Percentiles rank a stretch among this genome's conserved stretches.
Conservation (phyloP, 345 rosid species). For the Arabidopsis thaliana region TAIR10.1 NC_003076.8:25481501-25482000, state of each 20-base stretch:
- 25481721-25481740: conserved; percentile 63
- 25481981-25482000: not conserved
- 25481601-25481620: conserved; percentile 18
- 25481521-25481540: not conserved
- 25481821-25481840: conserved; percentile 91
- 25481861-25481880: conserved; percentile 75
- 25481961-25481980: conserved; percentile 71
- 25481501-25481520: conserved; percentile 15
- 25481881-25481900: conserved; percentile 78
- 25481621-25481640: conserved; percentile 46
- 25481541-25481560: conserved; percentile 23
- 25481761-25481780: conserved; percentile 75
- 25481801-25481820: conserved; percentile 74
- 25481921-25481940: conserved; percentile 95
- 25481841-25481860: conserved; percentile 79
- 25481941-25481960: conserved; percentile 88
- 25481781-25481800: conserved; percentile 59
- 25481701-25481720: conserved; percentile 78
- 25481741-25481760: conserved; percentile 65
- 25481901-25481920: conserved; percentile 79
- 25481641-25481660: conserved; percentile 83
- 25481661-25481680: conserved; percentile 84
- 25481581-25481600: conserved; percentile 22
- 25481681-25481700: conserved; percentile 64
- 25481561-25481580: conserved; percentile 11